Percentiles rank a stretch among this genome's conserved stretches.
Evolutionary conservation across 805 yeast genomes (phyloP).

Genomic region (Torulaspora microellipsoides): DNA sequence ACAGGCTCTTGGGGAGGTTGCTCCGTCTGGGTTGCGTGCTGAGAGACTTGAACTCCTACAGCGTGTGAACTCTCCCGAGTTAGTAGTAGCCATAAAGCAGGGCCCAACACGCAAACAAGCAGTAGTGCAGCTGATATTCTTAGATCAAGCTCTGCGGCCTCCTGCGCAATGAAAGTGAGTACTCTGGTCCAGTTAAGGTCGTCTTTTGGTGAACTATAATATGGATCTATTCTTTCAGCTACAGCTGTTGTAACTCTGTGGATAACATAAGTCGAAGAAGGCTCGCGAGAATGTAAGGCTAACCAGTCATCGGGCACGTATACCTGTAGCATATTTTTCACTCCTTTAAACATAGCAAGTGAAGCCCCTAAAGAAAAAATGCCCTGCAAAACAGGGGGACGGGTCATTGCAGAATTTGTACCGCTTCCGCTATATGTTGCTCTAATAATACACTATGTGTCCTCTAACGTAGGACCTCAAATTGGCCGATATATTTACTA

Average conservation of each 20-base stretch:
- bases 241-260: neutral
- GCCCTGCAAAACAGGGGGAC: conserved; percentile 18
- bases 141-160: conserved; percentile 8
- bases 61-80: neutral
- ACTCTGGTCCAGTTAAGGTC: conserved; percentile 10
- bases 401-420: conserved; percentile 12
- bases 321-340: conserved; percentile 8
- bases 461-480: no score
- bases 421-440: neutral
- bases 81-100: conserved; percentile 3
- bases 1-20: conserved; percentile 3
- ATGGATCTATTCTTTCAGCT: neutral
- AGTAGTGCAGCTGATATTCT: conserved; percentile 9
- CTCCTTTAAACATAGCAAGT: conserved; percentile 15
- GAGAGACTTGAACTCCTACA: neutral
- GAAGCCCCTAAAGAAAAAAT: conserved; percentile 17
- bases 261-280: conserved; percentile 1
- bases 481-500: no score
- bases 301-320: conserved; percentile 16
- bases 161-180: conserved; percentile 7
- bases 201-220: neutral
- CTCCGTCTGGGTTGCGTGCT: conserved; percentile 8
- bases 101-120: conserved; percentile 8
- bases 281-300: neutral
- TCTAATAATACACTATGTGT: no score